Evolutionary conservation across 2,329 filamentous ascomycete species (phyloP).

Genomic region (Cordyceps cicadae): DNA sequence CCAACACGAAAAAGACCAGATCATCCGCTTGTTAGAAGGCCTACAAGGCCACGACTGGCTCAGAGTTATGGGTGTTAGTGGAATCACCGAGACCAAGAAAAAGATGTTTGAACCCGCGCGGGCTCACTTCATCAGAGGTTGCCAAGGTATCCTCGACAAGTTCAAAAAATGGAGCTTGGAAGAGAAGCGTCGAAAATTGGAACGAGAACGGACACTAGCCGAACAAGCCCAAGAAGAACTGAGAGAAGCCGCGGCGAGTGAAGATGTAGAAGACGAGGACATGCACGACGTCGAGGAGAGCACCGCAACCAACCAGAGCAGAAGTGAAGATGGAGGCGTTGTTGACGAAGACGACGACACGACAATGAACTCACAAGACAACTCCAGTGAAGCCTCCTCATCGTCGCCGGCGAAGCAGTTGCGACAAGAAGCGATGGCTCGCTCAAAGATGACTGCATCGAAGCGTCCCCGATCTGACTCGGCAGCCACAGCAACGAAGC

Average conservation of each 20-base stretch:
- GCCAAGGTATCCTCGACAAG: slow-evolving; percentile 74
- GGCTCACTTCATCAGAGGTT: slow-evolving; percentile 75
- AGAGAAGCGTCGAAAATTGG: slow-evolving; percentile 72
- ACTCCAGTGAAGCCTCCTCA: slow-evolving; percentile 38
- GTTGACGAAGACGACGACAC: slow-evolving; percentile 26
- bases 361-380: slow-evolving; percentile 41
- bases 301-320: slow-evolving; percentile 27
- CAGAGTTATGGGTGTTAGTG: slow-evolving; percentile 81
- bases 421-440: slow-evolving; percentile 58
- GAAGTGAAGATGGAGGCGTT: slow-evolving; percentile 25
- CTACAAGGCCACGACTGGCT: slow-evolving; percentile 90
- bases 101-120: slow-evolving; percentile 82
- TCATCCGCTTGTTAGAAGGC: slow-evolving; percentile 63
- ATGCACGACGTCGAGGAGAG: slow-evolving; percentile 19
- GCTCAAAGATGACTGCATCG: slow-evolving; percentile 34
- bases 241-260: slow-evolving; percentile 26
- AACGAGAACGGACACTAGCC: slow-evolving; percentile 54
- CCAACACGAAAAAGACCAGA: slow-evolving; percentile 59
- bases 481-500: slow-evolving; percentile 22
- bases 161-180: slow-evolving; percentile 83
- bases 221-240: slow-evolving; percentile 25
- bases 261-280: slow-evolving; percentile 20
- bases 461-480: slow-evolving; percentile 25
- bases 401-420: slow-evolving; percentile 57
- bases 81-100: slow-evolving; percentile 74